Percentiles rank a stretch among this genome's conserved stretches.
Evolutionary conservation across 805 yeast genomes (phyloP).

Genomic region (Barnettozyma populi): DNA sequence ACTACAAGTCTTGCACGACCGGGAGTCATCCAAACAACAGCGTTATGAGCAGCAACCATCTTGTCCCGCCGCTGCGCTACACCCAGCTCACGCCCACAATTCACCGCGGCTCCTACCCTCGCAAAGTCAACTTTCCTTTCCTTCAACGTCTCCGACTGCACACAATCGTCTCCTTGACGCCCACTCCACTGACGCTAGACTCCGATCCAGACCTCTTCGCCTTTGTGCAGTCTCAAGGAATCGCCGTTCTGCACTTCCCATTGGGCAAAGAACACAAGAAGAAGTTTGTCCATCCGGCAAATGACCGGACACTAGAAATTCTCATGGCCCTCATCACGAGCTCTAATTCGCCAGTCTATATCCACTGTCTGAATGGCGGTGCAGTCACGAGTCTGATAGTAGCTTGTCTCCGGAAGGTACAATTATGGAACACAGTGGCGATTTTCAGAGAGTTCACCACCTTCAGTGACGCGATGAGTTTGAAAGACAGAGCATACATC

Average conservation of each 20-base stretch:
- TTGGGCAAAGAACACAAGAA: constrained; percentile 47
- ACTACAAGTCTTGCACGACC: no score
- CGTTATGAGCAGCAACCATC: constrained; percentile 1
- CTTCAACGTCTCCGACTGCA: constrained; percentile 58
- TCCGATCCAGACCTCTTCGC: constrained; percentile 45
- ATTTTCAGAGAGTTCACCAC: constrained; percentile 80
- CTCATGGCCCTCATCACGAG: constrained; percentile 57
- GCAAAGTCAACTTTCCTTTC: constrained; percentile 65
- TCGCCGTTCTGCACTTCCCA: constrained; percentile 62
- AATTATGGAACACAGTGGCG: constrained; percentile 85
- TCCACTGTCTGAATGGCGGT: constrained; percentile 89
- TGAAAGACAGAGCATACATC: constrained; percentile 78
- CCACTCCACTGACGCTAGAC: constrained; percentile 57
- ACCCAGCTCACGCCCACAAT: constrained; percentile 60
- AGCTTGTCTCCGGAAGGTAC: constrained; percentile 79
- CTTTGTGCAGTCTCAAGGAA: constrained; percentile 50
- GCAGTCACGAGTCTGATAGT: constrained; percentile 77
- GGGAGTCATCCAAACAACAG: neutral
- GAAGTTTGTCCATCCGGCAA: constrained; percentile 3
- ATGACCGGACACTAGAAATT: constrained; percentile 42
- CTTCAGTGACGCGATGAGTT: constrained; percentile 63
- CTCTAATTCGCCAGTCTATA: constrained; percentile 61
- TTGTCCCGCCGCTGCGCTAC: constrained; percentile 76
- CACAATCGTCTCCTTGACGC: constrained; percentile 75
- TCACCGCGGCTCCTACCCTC: constrained; percentile 84